Base-by-base conservation (phyloP, 441 rosid genomes). In the Euphorbia corollata region DNA sequence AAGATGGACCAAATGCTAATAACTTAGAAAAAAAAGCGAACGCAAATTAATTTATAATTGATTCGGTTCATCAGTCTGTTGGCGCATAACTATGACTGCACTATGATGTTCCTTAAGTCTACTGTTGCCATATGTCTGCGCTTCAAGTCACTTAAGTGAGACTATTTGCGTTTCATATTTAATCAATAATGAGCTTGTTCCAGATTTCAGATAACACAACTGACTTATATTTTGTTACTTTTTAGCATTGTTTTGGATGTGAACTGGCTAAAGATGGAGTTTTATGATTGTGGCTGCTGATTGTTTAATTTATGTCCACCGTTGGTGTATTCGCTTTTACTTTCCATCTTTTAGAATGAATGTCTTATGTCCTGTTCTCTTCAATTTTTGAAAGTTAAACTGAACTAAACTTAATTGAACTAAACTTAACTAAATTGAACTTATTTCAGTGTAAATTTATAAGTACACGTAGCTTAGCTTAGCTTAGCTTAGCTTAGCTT, bases 221-320 rank as follows among this genome's bases (percentile, higher is more conserved):
- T 48, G 16, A 34, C 45, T 55, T 32, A 43, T 34, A 3, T 24
- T 7, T 55, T 24, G 20, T 47, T 7, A 3, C 22, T 48, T 22
- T 53, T 70, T 51, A 51, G 56, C 36, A 64, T 51, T 59, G 20
- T 22, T 30, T 56, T 48, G 67, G 23, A 16, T 22, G 27, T 48
- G 38, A 32, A 22, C 20, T n/a, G 36, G 36, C 54, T 61, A 39
- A 55, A 38, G 20, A 10, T 63, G 9, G n/a, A 2, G 2, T 34
- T 41, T 11, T 24, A 16, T 54, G 38, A 16, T 18, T 38, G 27
- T 54, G 2, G 27, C 58, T 54, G 15, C 27, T 20, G 3, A 11
- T 45, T 45, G 50, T 45, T 45, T 10, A 45, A 4, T 12, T 45
- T 11, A 13, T 20, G 30, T 54, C 13, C 34, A 39, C 10, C 66